Evolutionary conservation across 2,329 filamentous ascomycete species (phyloP), one percentile per base, ranked within the genome.

Genomic region (Thermoascus crustaceus): DNA sequence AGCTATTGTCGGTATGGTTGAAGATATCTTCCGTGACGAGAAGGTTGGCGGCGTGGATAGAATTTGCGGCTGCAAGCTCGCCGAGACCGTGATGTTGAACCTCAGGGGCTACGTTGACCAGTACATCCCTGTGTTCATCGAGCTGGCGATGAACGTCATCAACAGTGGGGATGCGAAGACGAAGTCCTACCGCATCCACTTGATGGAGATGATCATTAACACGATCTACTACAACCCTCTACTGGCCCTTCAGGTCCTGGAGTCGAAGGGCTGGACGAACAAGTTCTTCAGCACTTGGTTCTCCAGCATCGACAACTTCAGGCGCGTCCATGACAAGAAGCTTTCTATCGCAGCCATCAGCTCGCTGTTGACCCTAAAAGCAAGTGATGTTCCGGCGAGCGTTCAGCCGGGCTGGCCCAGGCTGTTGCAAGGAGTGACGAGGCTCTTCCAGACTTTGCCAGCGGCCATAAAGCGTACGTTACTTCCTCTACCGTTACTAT

Each of bases 261-360:
- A 98, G 66, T 67, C 73, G 35, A 89, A 93, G 53, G 82, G 78
- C 41, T 95, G 88, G 89, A 96, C 91, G 5, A 96, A 96, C 66
- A 93, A 93, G 57, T 98, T 98, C 68, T 98, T 98, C 71, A 94
- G 85, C 63, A 69, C 93, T 40, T 98, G 91, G 91, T 98, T 98
- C 62, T 85, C 85, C 26, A 93, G 81, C 66, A 98, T 98, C 67
- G 83, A 94, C 43, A 81, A 78, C 53, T 96, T 98, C 67, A 84
- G 78, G 34, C 77, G 91, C 26, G 91, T 98, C 2, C 91, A 98
- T 58, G 91, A 98, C 69, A 98, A 98, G 76, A 98, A 95, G 71
- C 72, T 98, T 17, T 95, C 86, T 43, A 95, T 98, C 50, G 85
- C 88, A 11, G 89, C 88, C 30, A 96, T 98, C 49, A 82, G 85